phyloP scores from a whole-genome alignment of 2,329 filamentous ascomycete genomes.

The Penicillium sp. region DNA sequence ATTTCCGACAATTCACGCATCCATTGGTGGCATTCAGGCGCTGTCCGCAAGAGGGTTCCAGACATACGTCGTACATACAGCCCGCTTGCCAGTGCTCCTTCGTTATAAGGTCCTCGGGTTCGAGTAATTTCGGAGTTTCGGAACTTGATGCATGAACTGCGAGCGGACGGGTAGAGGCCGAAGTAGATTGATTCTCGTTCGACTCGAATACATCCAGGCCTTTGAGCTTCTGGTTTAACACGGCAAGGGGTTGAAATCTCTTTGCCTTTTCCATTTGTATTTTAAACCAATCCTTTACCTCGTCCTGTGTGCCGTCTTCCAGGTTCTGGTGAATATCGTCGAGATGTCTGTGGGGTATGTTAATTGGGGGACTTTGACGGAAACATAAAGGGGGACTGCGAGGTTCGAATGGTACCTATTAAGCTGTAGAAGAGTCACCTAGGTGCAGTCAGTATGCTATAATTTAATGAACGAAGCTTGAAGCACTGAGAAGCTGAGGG shows the following conservation, averaged over 20 bases:
- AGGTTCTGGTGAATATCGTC: conserved; percentile 91
- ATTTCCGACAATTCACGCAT: conserved; percentile 90
- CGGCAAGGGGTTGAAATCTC: conserved; percentile 85
- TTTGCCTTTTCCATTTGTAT: conserved; percentile 92
- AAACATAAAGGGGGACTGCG: background rate
- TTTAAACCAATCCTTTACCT: conserved; percentile 97
- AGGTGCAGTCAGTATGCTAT: conserved; percentile 4
- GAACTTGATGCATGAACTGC: conserved; percentile 29
- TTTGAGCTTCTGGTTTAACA: conserved; percentile 91
- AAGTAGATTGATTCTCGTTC: conserved; percentile 67
- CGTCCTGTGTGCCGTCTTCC: conserved; percentile 84
- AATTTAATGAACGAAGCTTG: background rate
- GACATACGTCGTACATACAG: conserved; percentile 75
- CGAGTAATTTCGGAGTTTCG: conserved; percentile 52
- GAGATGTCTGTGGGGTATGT: conserved; percentile 63
- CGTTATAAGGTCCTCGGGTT: conserved; percentile 89
- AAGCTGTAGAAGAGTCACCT: conserved; percentile 90
- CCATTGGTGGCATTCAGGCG: conserved; percentile 78
- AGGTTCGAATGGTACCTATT: conserved; percentile 65
- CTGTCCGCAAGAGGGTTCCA: conserved; percentile 84
- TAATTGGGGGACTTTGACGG: conserved; percentile 19
- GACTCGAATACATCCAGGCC: conserved; percentile 93
- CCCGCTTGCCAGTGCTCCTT: conserved; percentile 85
- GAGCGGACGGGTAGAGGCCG: conserved; percentile 40
- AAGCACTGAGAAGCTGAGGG: background rate